A percentile compares a stretch with the other conserved stretches of the same genome.
Evolutionary conservation across 805 yeast genomes (phyloP).

Genomic region (Suhomyces tanzawaensis): DNA sequence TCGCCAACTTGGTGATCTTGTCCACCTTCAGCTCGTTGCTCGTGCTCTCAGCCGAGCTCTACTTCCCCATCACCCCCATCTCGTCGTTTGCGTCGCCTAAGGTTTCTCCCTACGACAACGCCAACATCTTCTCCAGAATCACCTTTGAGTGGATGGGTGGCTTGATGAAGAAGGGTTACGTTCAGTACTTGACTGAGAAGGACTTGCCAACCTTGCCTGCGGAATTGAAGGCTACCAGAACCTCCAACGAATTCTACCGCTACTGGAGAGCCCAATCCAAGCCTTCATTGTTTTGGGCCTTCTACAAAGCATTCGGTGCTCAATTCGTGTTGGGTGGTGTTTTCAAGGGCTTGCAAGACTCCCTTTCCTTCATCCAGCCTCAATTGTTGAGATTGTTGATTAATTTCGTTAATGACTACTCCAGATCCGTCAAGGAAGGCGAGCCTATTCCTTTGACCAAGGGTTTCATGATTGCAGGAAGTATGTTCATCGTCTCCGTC

Average conservation of each 20-base stretch:
- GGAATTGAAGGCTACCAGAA: conserved; percentile 53
- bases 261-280: conserved; percentile 59
- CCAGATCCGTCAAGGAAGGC: conserved; percentile 32
- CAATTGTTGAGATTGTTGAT: conserved; percentile 71
- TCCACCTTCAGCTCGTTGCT: conserved; percentile 36
- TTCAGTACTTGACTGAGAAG: conserved; percentile 48
- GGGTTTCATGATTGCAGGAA: conserved; percentile 72
- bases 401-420: conserved; percentile 43
- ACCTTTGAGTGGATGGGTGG: conserved; percentile 92
- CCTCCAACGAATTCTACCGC: conserved; percentile 48
- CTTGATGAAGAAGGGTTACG: conserved; percentile 75
- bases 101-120: conserved; percentile 43
- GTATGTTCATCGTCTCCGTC: conserved; percentile 76
- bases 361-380: conserved; percentile 82
- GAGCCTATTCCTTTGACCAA: conserved; percentile 59
- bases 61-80: conserved; percentile 31
- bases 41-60: conserved; percentile 45
- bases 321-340: conserved; percentile 69
- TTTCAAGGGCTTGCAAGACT: conserved; percentile 72
- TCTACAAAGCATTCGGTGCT: conserved; percentile 69
- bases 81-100: conserved; percentile 5
- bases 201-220: conserved; percentile 83
- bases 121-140: conserved; percentile 67
- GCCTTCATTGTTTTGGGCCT: conserved; percentile 58
- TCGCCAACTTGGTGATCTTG: conserved; percentile 36